Conservation (phyloP, 306 rosid genomes). For the Gillenia trifoliata region DNA sequence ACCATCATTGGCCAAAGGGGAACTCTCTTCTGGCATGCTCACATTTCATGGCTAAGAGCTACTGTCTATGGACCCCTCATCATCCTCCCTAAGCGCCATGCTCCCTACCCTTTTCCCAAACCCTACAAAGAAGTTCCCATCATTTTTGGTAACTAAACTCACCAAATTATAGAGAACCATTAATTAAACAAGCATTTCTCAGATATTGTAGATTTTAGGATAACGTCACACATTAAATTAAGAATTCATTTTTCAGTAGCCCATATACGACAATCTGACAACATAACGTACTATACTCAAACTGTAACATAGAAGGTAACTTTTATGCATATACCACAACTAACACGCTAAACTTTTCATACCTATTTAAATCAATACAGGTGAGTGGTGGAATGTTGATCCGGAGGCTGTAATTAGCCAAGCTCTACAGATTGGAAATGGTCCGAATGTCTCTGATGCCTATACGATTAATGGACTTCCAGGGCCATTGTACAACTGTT, state of each 20-base stretch:
- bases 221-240: not conserved
- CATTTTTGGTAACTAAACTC: conserved; percentile 42
- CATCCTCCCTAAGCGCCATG: conserved; percentile 43
- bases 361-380: conserved; percentile 6
- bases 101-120: conserved; percentile 52
- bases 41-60: conserved; percentile 63
- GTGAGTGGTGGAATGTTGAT: conserved; percentile 80
- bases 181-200: not conserved
- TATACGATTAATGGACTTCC: conserved; percentile 70
- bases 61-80: conserved; percentile 64
- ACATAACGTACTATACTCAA: not conserved
- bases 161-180: not conserved
- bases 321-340: not conserved
- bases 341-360: not conserved
- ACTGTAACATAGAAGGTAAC: not conserved
- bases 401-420: conserved; percentile 57
- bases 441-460: conserved; percentile 77
- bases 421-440: conserved; percentile 59
- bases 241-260: not conserved
- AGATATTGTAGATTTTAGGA: not conserved
- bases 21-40: conserved; percentile 70
- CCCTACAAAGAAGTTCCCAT: conserved; percentile 58
- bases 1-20: conserved; percentile 66
- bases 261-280: not conserved
- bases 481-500: conserved; percentile 67